Base-by-base conservation (phyloP, 2,329 filamentous ascomycete genomes). In the Phyllosticta citrichinensis region DNA sequence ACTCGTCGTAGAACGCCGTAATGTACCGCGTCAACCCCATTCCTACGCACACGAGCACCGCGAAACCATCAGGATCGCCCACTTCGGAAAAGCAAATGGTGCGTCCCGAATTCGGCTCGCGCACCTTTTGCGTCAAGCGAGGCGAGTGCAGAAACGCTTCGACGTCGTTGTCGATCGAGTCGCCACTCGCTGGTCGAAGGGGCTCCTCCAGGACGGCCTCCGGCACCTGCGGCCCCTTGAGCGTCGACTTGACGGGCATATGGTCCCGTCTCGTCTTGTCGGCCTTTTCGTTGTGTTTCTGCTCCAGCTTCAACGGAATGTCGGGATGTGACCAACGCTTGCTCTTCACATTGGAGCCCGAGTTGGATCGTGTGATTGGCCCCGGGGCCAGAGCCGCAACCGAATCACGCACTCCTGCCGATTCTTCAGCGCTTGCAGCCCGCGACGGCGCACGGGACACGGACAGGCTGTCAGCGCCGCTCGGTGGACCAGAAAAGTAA, bases 1-100 rank as follows among this genome's bases (percentile, higher is more conserved):
- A 79, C 73, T 99, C 94, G 71, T 99, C 94, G 70, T 97, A 99
- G 71, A 99, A 99, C 0, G 92, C 91, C 63, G 91, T 97, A 63
- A 99, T 89, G 71, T 94, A 99, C 74, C 94, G 84, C 11, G 94
- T 99, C 68, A 99, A 75, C 0, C 94, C 94, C 94, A 99, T 99
- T 20, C 94, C 94, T 2, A 99, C 91, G 69, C 94, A 99, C 71
- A 94, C 95, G 67, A 99, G 92, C 1, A 99, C 90, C 2, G 91
- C 93, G 66, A 88, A 93, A 1, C 94, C 94, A 52, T 93, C 85
- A 0, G 92, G 86, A 71, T 97, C 92, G 14, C 94, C 94, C 2
- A 99, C 94, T 73, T 99, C 94, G 0, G 93, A 97, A 70, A 97
- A 99, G 0, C 91, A 95, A 66, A 99, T 97, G 2, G 88, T 81